A percentile compares a stretch with the other conserved stretches of the same genome.
phyloP scores from a whole-genome alignment of 257 asterid species.

The Solanum infundibuliforme region DNA sequence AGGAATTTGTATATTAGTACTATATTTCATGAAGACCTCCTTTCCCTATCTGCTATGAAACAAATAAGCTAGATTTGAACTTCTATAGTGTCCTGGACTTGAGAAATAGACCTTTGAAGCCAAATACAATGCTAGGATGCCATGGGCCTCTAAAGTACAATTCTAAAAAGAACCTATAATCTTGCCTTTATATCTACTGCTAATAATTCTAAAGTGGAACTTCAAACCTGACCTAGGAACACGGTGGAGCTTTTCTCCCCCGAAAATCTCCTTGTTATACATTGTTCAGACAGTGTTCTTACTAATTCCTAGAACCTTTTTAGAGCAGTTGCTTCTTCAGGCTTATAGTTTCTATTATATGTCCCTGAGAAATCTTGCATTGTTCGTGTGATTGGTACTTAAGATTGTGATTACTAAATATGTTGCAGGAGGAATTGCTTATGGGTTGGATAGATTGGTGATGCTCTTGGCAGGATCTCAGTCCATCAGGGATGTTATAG shows the following conservation, averaged over 20 bases:
- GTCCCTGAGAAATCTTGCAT: background rate
- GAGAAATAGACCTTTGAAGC: background rate
- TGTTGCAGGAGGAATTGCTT: slow-evolving; percentile 85
- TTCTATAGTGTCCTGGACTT: background rate
- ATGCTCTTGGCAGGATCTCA: slow-evolving; percentile 75
- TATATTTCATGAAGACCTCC: background rate
- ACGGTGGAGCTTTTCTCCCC: background rate
- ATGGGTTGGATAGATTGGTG: slow-evolving; percentile 72
- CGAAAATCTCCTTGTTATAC: background rate
- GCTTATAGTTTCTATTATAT: background rate
- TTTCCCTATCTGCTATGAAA: background rate
- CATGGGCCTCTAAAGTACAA: background rate
- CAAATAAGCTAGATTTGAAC: background rate
- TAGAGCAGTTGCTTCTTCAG: background rate
- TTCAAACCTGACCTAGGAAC: background rate
- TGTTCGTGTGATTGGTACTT: background rate
- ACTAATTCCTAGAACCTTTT: background rate
- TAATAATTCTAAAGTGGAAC: background rate
- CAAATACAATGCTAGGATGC: background rate
- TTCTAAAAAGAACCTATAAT: background rate
- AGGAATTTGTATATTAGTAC: background rate
- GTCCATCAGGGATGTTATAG: slow-evolving; percentile 91
- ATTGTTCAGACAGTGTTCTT: background rate
- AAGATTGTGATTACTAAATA: background rate
- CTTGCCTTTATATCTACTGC: background rate